phyloP scores from a whole-genome alignment of 805 yeast species.

The Schizosaccharomyces osmophilus region DNA sequence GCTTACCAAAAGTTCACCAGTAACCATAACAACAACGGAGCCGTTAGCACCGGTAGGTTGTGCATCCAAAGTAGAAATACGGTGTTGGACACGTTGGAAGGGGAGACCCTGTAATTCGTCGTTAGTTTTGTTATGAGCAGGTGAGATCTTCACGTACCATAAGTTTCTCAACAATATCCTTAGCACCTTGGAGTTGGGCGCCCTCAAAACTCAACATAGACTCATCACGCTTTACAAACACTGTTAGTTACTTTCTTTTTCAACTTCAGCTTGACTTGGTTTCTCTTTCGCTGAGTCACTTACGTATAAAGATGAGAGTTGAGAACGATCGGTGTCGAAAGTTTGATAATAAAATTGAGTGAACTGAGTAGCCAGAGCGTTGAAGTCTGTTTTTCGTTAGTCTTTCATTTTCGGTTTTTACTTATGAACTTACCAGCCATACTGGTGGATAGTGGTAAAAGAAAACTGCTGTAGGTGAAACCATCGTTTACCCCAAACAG shows the following conservation, averaged over 20 bases:
- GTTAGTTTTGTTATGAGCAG: background rate
- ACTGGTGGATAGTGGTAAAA: background rate
- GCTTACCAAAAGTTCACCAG: conserved; percentile 58
- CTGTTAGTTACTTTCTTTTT: background rate
- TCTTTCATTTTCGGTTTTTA: background rate
- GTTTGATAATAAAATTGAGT: conserved; percentile 72
- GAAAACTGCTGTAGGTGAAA: background rate
- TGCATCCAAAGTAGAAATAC: conserved; percentile 86
- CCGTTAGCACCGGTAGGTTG: conserved; percentile 88
- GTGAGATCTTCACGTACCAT: conserved; percentile 14
- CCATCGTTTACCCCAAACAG: no score
- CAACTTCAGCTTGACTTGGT: no score
- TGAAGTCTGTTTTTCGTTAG: background rate
- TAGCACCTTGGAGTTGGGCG: conserved; percentile 81
- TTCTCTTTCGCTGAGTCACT: background rate
- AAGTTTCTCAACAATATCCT: conserved; percentile 76
- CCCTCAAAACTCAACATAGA: conserved; percentile 95
- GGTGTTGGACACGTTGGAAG: conserved; percentile 77
- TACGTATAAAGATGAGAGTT: conserved; percentile 72
- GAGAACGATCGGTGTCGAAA: conserved; percentile 78
- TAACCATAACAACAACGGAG: conserved; percentile 76
- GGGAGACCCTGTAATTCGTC: conserved; percentile 30
- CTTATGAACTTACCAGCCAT: background rate
- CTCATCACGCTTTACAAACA: conserved; percentile 40
- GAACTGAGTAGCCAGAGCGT: conserved; percentile 1